Evolutionary conservation across 805 yeast genomes (phyloP).

Genomic region (Jamesozyma jinghongensis): DNA sequence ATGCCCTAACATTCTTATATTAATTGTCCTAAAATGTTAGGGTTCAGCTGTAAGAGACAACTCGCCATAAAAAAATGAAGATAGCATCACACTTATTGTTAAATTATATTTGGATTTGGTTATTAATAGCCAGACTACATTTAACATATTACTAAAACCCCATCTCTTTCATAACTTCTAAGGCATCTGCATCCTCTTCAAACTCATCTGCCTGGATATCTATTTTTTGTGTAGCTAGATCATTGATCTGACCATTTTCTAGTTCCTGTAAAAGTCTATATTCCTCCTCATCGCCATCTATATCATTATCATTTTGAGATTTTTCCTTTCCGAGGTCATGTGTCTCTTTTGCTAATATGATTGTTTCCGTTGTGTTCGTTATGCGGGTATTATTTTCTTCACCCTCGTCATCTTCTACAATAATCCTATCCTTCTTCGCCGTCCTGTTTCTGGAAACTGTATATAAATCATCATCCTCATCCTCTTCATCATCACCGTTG

Average conservation of each 20-base stretch:
- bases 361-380: neutral
- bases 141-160: neutral
- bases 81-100: no score
- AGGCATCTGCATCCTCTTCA: conserved; percentile 20
- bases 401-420: neutral
- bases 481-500: neutral
- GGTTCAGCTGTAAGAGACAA: no score
- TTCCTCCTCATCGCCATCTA: neutral
- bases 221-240: neutral
- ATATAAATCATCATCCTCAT: neutral
- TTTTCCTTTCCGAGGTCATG: neutral
- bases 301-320: neutral
- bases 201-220: conserved; percentile 5
- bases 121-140: no score
- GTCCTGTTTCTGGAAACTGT: no score
- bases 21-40: no score
- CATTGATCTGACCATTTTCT: neutral
- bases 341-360: no score
- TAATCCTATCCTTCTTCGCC: no score
- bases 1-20: no score
- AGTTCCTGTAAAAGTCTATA: neutral
- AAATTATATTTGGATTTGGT: no score
- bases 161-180: conserved; percentile 19
- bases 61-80: no score
- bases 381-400: neutral